Evolutionary conservation across 192 early-diverging fungal genomes (phyloP).

Genomic region (Backusella tuberculispora): DNA sequence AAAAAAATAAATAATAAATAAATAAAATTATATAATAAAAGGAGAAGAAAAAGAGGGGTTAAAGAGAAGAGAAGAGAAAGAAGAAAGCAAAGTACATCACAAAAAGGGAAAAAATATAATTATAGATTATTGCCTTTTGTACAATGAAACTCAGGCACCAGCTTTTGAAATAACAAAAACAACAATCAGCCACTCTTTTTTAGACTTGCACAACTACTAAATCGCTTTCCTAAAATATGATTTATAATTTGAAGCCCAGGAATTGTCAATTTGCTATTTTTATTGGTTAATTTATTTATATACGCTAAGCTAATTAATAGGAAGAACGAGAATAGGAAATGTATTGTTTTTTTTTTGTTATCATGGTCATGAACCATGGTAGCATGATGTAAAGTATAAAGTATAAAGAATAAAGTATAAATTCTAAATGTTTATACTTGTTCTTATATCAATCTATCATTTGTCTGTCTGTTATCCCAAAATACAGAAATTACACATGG

Average conservation of each 20-base stretch:
- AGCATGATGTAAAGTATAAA: too few species aligned
- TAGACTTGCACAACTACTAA: too few species aligned
- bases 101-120: slow-evolving; percentile 13
- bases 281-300: slow-evolving; percentile 2
- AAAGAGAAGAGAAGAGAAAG: not conserved
- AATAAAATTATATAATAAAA: slow-evolving; percentile 8
- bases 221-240: not conserved
- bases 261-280: not conserved
- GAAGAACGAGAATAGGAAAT: too few species aligned
- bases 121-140: not conserved
- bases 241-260: not conserved
- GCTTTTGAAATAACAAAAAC: not conserved
- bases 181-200: not conserved
- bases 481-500: not conserved
- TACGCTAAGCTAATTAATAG: not conserved
- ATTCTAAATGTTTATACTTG: too few species aligned
- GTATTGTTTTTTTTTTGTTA: too few species aligned
- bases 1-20: not conserved
- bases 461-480: not conserved
- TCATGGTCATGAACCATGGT: too few species aligned
- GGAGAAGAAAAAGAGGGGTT: not conserved
- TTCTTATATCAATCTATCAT: too few species aligned
- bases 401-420: too few species aligned
- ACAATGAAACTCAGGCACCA: not conserved
- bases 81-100: not conserved